These are phyloP conservation scores for Ambrosia trifida DNA, from an alignment of 129 eudicot species.

Conservation along the genomic window DNA sequence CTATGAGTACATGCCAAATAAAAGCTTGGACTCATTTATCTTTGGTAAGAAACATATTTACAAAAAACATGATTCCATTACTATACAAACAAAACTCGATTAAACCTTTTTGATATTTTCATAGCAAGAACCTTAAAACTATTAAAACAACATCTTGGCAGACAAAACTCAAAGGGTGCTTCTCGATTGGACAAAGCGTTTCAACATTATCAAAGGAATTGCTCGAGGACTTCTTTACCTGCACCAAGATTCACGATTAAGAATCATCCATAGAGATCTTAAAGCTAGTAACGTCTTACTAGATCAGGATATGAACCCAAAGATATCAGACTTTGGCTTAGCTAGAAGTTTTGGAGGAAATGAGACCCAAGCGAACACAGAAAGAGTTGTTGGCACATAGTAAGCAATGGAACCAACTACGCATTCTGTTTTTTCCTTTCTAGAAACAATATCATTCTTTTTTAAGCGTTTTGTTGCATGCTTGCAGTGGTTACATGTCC, in stretches of 20 bases:
- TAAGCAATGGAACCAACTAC: conserved; percentile 22
- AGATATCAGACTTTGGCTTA: conserved; percentile 45
- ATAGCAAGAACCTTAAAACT: neutral
- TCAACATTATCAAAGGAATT: conserved; percentile 42
- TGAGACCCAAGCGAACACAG: conserved; percentile 34
- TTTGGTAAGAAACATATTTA: conserved; percentile 25
- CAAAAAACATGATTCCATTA: neutral
- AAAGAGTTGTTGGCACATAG: conserved; percentile 47
- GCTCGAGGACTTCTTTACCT: conserved; percentile 44
- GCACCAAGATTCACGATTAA: conserved; percentile 43
- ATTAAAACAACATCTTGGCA: neutral
- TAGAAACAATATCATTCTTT: neutral
- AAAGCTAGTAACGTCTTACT: conserved; percentile 41
- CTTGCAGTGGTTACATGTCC: conserved; percentile 23
- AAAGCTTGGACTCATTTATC: conserved; percentile 24
- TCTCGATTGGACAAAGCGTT: conserved; percentile 35
- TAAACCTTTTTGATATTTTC: neutral
- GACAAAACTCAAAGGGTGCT: conserved; percentile 18
- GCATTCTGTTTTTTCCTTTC: neutral
- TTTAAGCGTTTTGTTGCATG: neutral
- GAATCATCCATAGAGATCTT: conserved; percentile 42
- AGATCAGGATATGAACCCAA: conserved; percentile 43
- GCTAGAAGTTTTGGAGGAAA: conserved; percentile 48
- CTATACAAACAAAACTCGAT: too few species aligned
- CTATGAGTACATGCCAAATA: too few species aligned